A percentile compares a stretch with the other conserved stretches of the same genome.
Conservation (phyloP, 1,139 yeast species). For the Pneumocystis carinii region DNA sequence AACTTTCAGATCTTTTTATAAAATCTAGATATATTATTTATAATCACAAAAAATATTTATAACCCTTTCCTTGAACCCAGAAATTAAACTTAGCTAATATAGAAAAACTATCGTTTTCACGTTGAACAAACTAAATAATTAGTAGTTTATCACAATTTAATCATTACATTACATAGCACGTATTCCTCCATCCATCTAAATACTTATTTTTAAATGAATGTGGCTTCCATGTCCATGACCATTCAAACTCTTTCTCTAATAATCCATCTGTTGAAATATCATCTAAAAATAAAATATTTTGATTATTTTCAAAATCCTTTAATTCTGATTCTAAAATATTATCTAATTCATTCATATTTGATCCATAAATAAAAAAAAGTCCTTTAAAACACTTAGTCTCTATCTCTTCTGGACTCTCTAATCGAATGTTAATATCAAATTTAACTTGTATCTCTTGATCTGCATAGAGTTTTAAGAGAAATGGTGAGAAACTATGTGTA, state of each 20-base stretch:
- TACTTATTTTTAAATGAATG: constrained; percentile 12
- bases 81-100: constrained; percentile 24
- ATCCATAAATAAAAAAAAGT: neutral
- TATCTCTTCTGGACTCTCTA: neutral
- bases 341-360: neutral
- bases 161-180: constrained; percentile 12
- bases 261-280: constrained; percentile 18
- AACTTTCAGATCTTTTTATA: neutral
- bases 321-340: neutral
- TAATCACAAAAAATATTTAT: neutral
- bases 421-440: neutral
- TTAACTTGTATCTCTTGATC: neutral
- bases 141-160: neutral
- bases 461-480: neutral
- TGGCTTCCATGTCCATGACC: constrained; percentile 22
- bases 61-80: constrained; percentile 18
- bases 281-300: constrained; percentile 27
- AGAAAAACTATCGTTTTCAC: constrained; percentile 26
- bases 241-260: constrained; percentile 18
- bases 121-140: constrained; percentile 24
- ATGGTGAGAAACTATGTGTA: neutral
- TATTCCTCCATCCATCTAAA: constrained; percentile 17
- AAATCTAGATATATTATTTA: neutral
- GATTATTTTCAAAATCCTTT: constrained; percentile 14
- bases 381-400: neutral